phyloP scores from a whole-genome alignment of 768 basidiomycete species.

The Cyathus striatus region DNA sequence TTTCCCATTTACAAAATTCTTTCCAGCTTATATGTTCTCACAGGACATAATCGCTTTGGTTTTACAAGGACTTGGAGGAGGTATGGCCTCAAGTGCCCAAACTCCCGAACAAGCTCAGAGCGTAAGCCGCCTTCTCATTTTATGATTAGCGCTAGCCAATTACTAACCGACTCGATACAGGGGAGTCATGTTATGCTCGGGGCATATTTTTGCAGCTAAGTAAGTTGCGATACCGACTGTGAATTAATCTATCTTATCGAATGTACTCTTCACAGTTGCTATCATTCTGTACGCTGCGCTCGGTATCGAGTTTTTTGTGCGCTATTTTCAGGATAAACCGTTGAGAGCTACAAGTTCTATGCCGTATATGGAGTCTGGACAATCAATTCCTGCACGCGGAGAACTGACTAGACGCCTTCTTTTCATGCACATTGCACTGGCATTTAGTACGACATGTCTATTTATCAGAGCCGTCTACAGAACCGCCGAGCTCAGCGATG shows the following conservation, averaged over 20 bases:
- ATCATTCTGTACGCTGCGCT: conserved; percentile 34
- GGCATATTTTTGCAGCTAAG: conserved; percentile 52
- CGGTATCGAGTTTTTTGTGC: conserved; percentile 38
- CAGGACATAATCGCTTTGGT: conserved; percentile 46
- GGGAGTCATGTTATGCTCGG: conserved; percentile 48
- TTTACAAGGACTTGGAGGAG: conserved; percentile 55
- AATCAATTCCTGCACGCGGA: too few species aligned
- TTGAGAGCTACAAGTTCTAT: not conserved
- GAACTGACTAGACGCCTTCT: not conserved
- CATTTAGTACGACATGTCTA: not conserved
- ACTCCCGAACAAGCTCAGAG: conserved; percentile 9
- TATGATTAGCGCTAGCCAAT: not conserved
- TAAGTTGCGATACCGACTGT: too few species aligned
- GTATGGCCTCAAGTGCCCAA: conserved; percentile 29
- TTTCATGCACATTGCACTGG: not conserved
- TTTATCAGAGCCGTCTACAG: conserved; percentile 32
- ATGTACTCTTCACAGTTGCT: too few species aligned
- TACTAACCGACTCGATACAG: conserved; percentile 15
- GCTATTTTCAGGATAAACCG: conserved; percentile 30
- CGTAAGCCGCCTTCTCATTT: conserved; percentile 5
- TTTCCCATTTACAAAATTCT: too few species aligned
- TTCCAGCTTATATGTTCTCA: not conserved
- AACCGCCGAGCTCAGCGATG: conserved; percentile 33
- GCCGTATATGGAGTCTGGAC: not conserved
- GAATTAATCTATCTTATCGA: too few species aligned